phyloP scores from a whole-genome alignment of 2,329 filamentous ascomycete genomes.

The Huntiella moniliformis region DNA sequence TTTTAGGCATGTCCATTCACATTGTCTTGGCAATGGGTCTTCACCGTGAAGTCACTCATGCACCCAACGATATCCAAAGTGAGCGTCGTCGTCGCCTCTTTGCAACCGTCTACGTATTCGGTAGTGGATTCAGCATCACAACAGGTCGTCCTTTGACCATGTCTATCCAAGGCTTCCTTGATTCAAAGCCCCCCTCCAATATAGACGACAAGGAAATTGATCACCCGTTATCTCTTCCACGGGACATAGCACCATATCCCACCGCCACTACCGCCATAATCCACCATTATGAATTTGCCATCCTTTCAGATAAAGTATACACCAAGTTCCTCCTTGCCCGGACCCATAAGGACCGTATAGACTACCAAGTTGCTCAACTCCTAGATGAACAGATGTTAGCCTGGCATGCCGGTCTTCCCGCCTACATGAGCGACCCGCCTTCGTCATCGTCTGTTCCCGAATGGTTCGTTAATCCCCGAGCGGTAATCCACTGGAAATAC shows the following conservation, averaged over 20 bases:
- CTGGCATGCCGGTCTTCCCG: slow-evolving; percentile 19
- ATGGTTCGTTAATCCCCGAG: slow-evolving; percentile 21
- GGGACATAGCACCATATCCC: slow-evolving; percentile 18
- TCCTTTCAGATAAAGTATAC: slow-evolving; percentile 24
- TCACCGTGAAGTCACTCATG: slow-evolving; percentile 25
- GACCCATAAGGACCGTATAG: slow-evolving; percentile 18
- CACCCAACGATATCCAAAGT: slow-evolving; percentile 18
- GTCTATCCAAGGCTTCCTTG: slow-evolving; percentile 23
- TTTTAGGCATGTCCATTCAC: slow-evolving; percentile 29
- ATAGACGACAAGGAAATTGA: slow-evolving; percentile 21
- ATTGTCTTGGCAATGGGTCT: slow-evolving; percentile 32
- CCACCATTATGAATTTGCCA: slow-evolving; percentile 23
- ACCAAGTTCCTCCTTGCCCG: slow-evolving; percentile 22
- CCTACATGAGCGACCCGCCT: slow-evolving; percentile 16
- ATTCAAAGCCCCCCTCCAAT: slow-evolving; percentile 24
- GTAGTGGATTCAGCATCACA: slow-evolving; percentile 29
- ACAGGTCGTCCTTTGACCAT: slow-evolving; percentile 24
- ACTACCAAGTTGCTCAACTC: slow-evolving; percentile 21
- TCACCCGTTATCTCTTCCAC: slow-evolving; percentile 12
- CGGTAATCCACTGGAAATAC: slow-evolving; percentile 24
- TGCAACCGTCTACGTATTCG: slow-evolving; percentile 25
- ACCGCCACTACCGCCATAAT: slow-evolving; percentile 24
- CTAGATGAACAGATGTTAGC: slow-evolving; percentile 20
- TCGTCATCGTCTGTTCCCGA: slow-evolving; percentile 16
- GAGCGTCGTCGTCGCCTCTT: slow-evolving; percentile 21